phyloP scores from a whole-genome alignment of 345 rosid genomes.

The Passiflora organensis region DNA sequence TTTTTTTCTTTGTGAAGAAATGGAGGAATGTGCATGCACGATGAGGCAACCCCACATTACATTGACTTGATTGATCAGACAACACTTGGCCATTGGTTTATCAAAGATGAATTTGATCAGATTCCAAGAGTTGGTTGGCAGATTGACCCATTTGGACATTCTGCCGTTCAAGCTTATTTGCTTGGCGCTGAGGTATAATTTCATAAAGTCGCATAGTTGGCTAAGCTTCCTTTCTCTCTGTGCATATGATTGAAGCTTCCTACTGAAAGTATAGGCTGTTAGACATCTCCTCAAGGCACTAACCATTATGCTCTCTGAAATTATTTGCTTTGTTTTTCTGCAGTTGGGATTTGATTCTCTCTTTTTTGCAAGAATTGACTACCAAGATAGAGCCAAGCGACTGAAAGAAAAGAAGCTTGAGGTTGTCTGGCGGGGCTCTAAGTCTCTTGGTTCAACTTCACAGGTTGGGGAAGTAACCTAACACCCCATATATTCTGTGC shows the following conservation, averaged over 20 bases:
- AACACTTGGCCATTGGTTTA: conserved; percentile 75
- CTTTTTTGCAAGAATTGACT: conserved; percentile 90
- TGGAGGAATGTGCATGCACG: conserved; percentile 95
- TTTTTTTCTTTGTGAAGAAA: conserved; percentile 41
- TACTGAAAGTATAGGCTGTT: not conserved
- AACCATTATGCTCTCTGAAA: conserved; percentile 3
- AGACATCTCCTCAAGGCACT: too few relatives aligned
- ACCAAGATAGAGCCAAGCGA: conserved; percentile 89
- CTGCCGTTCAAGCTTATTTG: conserved; percentile 90
- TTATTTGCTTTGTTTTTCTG: conserved; percentile 8
- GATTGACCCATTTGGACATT: conserved; percentile 94
- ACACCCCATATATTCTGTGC: conserved; percentile 7
- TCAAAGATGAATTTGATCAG: conserved; percentile 73
- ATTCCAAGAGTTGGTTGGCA: conserved; percentile 98
- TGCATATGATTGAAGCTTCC: not conserved
- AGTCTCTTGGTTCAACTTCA: conserved; percentile 83
- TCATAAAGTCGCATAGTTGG: not conserved
- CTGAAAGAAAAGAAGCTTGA: conserved; percentile 75
- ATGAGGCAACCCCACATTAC: conserved; percentile 88
- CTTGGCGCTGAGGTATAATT: conserved; percentile 89
- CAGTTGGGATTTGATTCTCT: conserved; percentile 94
- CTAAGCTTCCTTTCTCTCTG: not conserved
- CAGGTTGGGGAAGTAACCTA: conserved; percentile 46
- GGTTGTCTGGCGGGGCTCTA: conserved; percentile 88
- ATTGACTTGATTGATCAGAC: conserved; percentile 95